Percentiles rank a stretch among this genome's conserved stretches.
These are phyloP conservation scores for Penicillium sclerotigenum DNA, from an alignment of 2,329 filamentous ascomycete genomes.

Conservation along the genomic window DNA sequence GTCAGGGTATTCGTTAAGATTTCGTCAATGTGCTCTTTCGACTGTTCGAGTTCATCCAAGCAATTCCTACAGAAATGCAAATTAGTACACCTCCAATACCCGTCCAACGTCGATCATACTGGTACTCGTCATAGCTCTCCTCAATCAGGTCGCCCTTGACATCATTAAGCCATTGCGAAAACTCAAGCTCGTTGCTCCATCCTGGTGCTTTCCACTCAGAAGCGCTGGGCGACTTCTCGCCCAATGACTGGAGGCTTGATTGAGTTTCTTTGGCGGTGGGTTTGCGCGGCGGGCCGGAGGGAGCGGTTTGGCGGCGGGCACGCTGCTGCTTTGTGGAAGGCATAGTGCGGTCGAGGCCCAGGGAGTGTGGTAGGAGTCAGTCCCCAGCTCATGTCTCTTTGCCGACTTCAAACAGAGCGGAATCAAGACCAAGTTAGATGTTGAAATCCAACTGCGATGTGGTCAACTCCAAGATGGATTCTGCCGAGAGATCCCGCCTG, in stretches of 20 bases:
- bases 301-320: conserved; percentile 38
- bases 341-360: conserved; percentile 19
- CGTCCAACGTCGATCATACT: conserved; percentile 48
- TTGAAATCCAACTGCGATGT: conserved; percentile 14
- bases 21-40: conserved; percentile 75
- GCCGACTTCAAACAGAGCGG: not conserved
- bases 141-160: conserved; percentile 69
- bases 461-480: conserved; percentile 31
- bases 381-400: conserved; percentile 9
- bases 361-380: not conserved
- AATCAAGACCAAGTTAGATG: not conserved
- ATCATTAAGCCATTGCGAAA: conserved; percentile 57
- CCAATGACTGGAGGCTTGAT: conserved; percentile 14
- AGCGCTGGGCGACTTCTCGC: conserved; percentile 4
- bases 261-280: conserved; percentile 23
- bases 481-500: conserved; percentile 34
- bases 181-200: conserved; percentile 54
- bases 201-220: conserved; percentile 10
- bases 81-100: conserved; percentile 9
- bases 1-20: conserved; percentile 74
- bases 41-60: conserved; percentile 74
- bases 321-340: conserved; percentile 32
- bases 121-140: conserved; percentile 80
- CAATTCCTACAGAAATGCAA: conserved; percentile 58
- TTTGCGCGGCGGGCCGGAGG: conserved; percentile 34